These are phyloP conservation scores for Aurifilum marmelostoma DNA, from an alignment of 2,329 filamentous ascomycete genomes.

Conservation along the genomic window DNA sequence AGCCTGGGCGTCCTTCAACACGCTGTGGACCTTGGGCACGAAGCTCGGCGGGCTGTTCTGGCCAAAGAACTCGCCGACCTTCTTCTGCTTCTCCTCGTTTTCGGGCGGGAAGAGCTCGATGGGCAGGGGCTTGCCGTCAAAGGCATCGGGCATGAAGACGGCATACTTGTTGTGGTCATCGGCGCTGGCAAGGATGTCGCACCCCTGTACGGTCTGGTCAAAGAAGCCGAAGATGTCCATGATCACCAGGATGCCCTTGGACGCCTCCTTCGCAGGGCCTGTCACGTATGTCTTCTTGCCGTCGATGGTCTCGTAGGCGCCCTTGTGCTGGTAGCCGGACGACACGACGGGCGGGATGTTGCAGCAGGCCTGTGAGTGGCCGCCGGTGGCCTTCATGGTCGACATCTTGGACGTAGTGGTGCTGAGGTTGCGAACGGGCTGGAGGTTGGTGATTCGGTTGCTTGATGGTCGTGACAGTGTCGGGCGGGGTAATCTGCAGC, in stretches of 20 bases:
- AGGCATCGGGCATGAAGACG: slow-evolving; percentile 92
- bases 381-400: slow-evolving; percentile 40
- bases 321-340: slow-evolving; percentile 48
- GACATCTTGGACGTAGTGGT: slow-evolving; percentile 37
- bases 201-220: slow-evolving; percentile 70
- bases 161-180: slow-evolving; percentile 69
- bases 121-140: slow-evolving; percentile 70
- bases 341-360: slow-evolving; percentile 51
- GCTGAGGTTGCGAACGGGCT: slow-evolving; percentile 12
- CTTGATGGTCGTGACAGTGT: not conserved
- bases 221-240: slow-evolving; percentile 74
- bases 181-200: slow-evolving; percentile 64
- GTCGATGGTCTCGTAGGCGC: slow-evolving; percentile 48
- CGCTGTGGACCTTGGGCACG: slow-evolving; percentile 55
- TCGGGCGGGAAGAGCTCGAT: slow-evolving; percentile 66
- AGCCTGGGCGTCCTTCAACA: slow-evolving; percentile 55
- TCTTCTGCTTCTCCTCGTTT: slow-evolving; percentile 65
- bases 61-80: slow-evolving; percentile 60
- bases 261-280: slow-evolving; percentile 47
- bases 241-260: slow-evolving; percentile 64
- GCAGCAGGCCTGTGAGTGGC: slow-evolving; percentile 48
- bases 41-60: slow-evolving; percentile 53
- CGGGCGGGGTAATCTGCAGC: slow-evolving; percentile 8
- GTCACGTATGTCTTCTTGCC: slow-evolving; percentile 54
- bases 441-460: not conserved